These are phyloP conservation scores for Ceratocystis diversiconidia DNA, from an alignment of 2,329 filamentous ascomycete species.

Conservation along the genomic window DNA sequence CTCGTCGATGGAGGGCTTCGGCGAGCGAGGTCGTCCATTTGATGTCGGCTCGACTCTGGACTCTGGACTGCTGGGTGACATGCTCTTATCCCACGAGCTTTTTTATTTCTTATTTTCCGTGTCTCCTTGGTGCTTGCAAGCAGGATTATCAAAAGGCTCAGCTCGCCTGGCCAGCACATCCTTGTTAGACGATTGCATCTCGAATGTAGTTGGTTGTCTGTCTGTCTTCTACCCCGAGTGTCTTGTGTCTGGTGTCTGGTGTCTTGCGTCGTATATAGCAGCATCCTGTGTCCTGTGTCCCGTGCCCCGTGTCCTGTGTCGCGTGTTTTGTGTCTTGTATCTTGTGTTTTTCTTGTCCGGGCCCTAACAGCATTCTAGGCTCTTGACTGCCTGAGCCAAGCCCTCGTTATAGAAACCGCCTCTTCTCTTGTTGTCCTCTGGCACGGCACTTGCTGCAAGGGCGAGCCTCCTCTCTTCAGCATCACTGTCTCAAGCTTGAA, in stretches of 20 bases:
- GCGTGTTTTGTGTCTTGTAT: neutral
- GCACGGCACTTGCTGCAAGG: neutral
- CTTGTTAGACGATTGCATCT: neutral
- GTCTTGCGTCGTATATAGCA: no score
- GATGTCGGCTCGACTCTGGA: no score
- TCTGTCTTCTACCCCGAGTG: neutral
- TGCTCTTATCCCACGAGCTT: neutral
- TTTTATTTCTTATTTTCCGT: neutral
- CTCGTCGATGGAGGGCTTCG: no score
- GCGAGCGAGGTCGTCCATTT: no score
- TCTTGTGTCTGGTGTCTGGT: neutral
- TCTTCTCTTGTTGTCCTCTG: slow-evolving; percentile 5
- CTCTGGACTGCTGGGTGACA: no score
- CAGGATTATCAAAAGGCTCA: slow-evolving; percentile 8
- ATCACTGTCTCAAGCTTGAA: neutral
- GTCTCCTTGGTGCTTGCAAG: no score
- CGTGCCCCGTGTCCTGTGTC: neutral
- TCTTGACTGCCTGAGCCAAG: neutral
- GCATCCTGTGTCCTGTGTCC: no score
- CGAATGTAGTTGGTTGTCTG: neutral
- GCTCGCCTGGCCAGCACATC: neutral
- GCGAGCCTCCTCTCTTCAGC: neutral
- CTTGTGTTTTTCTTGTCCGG: neutral
- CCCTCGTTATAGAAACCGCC: neutral
- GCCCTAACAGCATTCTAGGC: neutral